Conservation (phyloP, 352 stramenopile genomes). For the Globisporangium alternatum region DNA sequence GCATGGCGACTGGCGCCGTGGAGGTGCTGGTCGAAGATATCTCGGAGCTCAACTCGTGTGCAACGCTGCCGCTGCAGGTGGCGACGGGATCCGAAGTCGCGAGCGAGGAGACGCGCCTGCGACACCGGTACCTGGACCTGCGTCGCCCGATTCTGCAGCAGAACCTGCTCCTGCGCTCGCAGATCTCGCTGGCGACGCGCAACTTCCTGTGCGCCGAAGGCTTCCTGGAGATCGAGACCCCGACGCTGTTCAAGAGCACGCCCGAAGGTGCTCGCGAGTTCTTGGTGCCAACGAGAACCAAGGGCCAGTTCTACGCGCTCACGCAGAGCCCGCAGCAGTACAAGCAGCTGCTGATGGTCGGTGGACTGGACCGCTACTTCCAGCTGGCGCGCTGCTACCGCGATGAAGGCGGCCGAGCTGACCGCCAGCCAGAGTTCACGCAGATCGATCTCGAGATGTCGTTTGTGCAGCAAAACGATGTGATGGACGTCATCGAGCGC, state of each 20-base stretch:
- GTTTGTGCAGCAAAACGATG: conserved; percentile 69
- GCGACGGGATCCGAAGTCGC: conserved; percentile 48
- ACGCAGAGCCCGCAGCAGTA: conserved; percentile 91
- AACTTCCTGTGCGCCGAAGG: conserved; percentile 67
- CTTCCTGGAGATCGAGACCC: conserved; percentile 88
- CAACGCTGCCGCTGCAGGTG: conserved; percentile 62
- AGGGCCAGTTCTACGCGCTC: conserved; percentile 82
- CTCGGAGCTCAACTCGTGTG: conserved; percentile 56
- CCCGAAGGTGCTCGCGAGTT: conserved; percentile 87
- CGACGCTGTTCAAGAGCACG: conserved; percentile 87
- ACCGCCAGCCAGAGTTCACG: conserved; percentile 90
- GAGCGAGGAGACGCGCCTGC: conserved; percentile 74
- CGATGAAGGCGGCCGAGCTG: conserved; percentile 82
- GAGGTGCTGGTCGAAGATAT: conserved; percentile 72
- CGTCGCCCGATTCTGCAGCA: conserved; percentile 69
- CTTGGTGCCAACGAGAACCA: conserved; percentile 68
- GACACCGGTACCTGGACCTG: conserved; percentile 80
- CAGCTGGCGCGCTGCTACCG: conserved; percentile 89
- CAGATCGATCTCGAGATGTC: conserved; percentile 91
- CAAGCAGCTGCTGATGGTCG: conserved; percentile 91
- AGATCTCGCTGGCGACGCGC: conserved; percentile 65
- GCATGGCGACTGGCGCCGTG: conserved; percentile 66
- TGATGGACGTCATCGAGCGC: conserved; percentile 75
- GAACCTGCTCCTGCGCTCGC: conserved; percentile 75
- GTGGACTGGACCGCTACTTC: conserved; percentile 86